Evolutionary conservation across 768 basidiomycete species (phyloP).

Genomic region (Rhizopogon roseolus): DNA sequence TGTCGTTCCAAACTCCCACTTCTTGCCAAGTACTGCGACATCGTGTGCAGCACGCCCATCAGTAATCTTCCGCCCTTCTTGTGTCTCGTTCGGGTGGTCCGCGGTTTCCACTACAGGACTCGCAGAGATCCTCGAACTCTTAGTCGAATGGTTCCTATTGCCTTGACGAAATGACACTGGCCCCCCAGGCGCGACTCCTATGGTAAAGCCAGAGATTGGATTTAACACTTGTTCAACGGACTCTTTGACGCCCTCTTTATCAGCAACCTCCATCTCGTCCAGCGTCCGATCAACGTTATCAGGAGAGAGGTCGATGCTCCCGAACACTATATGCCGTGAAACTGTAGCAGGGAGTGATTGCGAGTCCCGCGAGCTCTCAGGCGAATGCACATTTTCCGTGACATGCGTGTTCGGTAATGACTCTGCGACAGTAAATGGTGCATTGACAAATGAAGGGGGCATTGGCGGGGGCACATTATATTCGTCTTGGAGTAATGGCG

Average conservation of each 20-base stretch:
- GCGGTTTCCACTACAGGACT: not conserved
- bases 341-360: not conserved
- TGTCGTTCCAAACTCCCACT: slow-evolving; percentile 59
- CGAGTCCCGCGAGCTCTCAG: not conserved
- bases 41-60: not conserved
- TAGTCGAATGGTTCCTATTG: slow-evolving; percentile 21
- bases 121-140: slow-evolving; percentile 9
- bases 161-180: slow-evolving; percentile 19
- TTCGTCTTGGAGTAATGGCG: slow-evolving; percentile 2
- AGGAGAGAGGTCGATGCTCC: slow-evolving; percentile 35
- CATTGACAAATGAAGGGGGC: not conserved
- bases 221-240: slow-evolving; percentile 18
- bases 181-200: slow-evolving; percentile 40
- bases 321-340: slow-evolving; percentile 41
- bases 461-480: not conserved
- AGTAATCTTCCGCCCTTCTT: not conserved
- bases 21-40: slow-evolving; percentile 18
- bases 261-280: not conserved
- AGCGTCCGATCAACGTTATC: slow-evolving; percentile 2
- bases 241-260: slow-evolving; percentile 7
- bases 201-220: slow-evolving; percentile 35
- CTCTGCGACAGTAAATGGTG: not conserved
- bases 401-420: not conserved
- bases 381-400: not conserved
- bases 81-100: not conserved